These are phyloP conservation scores for Amniculicola lignicola DNA, from an alignment of 495 filamentous ascomycete species.

Conservation along the genomic window DNA sequence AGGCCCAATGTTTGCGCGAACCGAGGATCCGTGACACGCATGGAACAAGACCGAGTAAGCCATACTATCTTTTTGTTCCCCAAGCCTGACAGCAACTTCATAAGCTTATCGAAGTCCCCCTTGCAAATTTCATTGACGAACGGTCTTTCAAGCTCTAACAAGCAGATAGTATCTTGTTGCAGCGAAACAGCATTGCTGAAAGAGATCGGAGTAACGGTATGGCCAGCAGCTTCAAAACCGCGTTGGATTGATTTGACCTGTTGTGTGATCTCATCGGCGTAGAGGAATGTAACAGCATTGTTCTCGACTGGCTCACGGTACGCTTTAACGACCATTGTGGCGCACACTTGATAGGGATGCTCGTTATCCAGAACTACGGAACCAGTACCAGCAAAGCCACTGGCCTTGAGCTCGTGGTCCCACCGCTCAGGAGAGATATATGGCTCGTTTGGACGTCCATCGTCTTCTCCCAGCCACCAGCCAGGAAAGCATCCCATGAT, in stretches of 20 bases:
- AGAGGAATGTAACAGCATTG: not conserved
- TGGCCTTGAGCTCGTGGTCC: not conserved
- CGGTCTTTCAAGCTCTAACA: not conserved
- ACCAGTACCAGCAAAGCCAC: conserved; percentile 2
- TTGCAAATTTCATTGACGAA: not conserved
- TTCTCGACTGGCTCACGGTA: not conserved
- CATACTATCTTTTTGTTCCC: not conserved
- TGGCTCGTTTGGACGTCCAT: conserved; percentile 1
- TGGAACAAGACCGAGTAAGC: not conserved
- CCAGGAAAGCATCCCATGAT: conserved; percentile 5
- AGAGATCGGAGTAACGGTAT: not conserved
- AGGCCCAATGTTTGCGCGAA: not conserved
- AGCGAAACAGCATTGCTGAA: not conserved
- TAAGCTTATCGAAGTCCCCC: not conserved
- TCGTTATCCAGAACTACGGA: not conserved
- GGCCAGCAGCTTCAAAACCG: not conserved
- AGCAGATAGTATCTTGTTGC: not conserved
- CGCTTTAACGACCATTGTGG: not conserved
- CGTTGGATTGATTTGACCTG: not conserved
- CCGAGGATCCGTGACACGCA: not conserved
- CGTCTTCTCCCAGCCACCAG: conserved; percentile 10
- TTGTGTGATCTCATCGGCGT: not conserved
- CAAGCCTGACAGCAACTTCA: not conserved
- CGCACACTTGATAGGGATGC: not conserved
- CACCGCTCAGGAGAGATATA: not conserved